Evolutionary conservation across 2,329 filamentous ascomycete species (phyloP).

Genomic region (Sporothrix mexicana): DNA sequence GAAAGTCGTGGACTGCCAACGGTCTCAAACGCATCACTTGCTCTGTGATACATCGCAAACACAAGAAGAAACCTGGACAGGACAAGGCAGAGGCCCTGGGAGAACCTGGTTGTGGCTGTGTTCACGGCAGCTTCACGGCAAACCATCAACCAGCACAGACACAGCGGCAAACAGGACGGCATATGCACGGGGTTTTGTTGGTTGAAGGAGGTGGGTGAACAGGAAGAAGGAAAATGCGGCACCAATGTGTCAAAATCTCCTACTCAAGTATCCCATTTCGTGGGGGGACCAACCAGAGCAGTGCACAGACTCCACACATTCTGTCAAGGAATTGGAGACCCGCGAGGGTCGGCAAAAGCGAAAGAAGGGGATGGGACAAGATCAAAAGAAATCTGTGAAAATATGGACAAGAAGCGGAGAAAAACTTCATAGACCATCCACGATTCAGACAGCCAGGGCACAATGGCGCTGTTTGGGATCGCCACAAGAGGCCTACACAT

Average conservation of each 20-base stretch:
- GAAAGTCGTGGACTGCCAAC: not conserved
- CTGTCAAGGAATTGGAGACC: not conserved
- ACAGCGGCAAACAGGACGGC: not conserved
- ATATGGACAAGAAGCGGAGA: no score
- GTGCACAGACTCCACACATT: not conserved
- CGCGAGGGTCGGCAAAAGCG: not conserved
- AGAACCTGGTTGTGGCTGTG: constrained; percentile 22
- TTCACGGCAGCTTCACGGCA: not conserved
- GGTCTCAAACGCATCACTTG: not conserved
- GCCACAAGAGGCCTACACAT: constrained; percentile 3
- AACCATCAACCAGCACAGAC: not conserved
- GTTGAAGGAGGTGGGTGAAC: not conserved
- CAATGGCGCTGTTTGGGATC: constrained; percentile 10
- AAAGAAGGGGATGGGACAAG: not conserved
- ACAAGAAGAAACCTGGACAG: not conserved
- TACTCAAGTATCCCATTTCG: not conserved
- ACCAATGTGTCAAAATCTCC: constrained; percentile 22
- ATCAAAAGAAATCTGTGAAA: no score
- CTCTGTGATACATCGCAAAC: constrained; percentile 7
- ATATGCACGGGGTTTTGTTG: not conserved
- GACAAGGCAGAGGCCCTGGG: constrained; percentile 1
- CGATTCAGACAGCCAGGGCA: not conserved
- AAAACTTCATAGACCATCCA: not conserved
- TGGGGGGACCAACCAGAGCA: not conserved
- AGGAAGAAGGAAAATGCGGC: constrained; percentile 7